Base-by-base conservation (phyloP, 768 basidiomycete species). In the Jaapia argillacea region DNA sequence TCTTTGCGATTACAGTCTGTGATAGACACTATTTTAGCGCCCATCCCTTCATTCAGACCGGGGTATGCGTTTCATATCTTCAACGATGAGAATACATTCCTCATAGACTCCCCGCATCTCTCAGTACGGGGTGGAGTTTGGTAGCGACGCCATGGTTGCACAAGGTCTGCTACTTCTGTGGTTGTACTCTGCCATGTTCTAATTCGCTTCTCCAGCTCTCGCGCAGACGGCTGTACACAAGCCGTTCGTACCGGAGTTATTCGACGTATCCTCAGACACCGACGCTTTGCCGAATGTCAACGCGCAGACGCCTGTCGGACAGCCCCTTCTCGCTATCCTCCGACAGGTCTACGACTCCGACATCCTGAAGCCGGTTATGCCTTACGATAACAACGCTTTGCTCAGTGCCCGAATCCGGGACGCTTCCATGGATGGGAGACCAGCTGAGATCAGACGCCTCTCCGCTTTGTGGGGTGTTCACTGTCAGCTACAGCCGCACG, bases 291-390 rank as follows among this genome's bases (percentile, higher is more conserved):
- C 6, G 14, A 27, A 41, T 37, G 31, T 12, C 18, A 55, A 49
- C 46, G 48, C 45, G 14, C 57, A 56, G 24, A 55, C 55, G n/a
- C 54, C 52, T 20, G 42, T 57, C 14, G 63, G 63, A 2, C 55
- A 61, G 1, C 63, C 74, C 1, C 65, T 80, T 6, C 60, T 80
- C 22, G 68, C 70, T 41, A 62, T 79, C 25, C 53, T 81, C 0
- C 64, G 67, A 18, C 59, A 74, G 45, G 58, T 72, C 3, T 77
- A 78, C 55, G 70, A 69, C 43, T 72, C 74, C 3, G 55, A 65
- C 1, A 51, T 60, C 27, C 64, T 81, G 47, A 59, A 60, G 6
- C 78, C 79, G 3, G 60, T 65, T 5, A 63, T 72, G 53, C 71
- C 74, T 0, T 79, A 79, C 53, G 67, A 76, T 43, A 68, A 70